These are phyloP conservation scores for Corynespora cassiicola DNA, from an alignment of 2,329 filamentous ascomycete species.

Conservation along the genomic window DNA sequence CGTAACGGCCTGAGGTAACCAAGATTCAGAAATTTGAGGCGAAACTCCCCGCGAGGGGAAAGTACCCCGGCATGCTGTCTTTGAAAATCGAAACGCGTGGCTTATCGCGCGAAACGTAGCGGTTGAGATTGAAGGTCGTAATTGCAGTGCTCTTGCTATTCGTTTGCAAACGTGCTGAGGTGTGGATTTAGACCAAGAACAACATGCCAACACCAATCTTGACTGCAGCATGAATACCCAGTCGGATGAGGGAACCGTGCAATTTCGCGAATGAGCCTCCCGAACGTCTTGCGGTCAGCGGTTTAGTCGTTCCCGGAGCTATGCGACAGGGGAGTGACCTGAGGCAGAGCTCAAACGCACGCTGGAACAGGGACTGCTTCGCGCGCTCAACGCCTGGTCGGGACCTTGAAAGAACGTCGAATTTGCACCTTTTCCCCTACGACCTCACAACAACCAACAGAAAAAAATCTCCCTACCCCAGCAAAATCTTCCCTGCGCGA, in stretches of 20 bases:
- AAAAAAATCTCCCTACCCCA: too few relatives aligned
- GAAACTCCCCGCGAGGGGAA: too few relatives aligned
- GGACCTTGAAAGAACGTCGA: constrained; percentile 20
- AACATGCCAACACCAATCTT: too few relatives aligned
- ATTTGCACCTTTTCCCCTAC: constrained; percentile 5
- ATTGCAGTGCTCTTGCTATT: constrained; percentile 3
- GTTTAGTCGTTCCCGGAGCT: constrained; percentile 21
- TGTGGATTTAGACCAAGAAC: too few relatives aligned
- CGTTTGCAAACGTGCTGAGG: constrained; percentile 14
- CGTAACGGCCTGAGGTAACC: too few relatives aligned
- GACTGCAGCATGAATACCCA: constrained; percentile 16
- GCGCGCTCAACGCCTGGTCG: constrained; percentile 25
- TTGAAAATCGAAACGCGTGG: not conserved
- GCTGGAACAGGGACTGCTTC: constrained; percentile 44
- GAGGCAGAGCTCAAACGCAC: constrained; percentile 42
- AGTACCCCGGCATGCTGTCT: too few relatives aligned
- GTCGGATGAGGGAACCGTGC: constrained; percentile 8
- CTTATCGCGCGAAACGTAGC: constrained; percentile 6
- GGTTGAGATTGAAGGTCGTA: constrained; percentile 11
- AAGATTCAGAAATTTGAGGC: too few relatives aligned
- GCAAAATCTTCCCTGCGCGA: too few relatives aligned
- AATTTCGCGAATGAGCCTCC: constrained; percentile 32
- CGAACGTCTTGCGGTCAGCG: constrained; percentile 16
- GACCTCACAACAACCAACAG: constrained; percentile 1
- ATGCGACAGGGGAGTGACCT: constrained; percentile 20